A percentile compares a stretch with the other conserved stretches of the same genome.
Evolutionary conservation across 164 flowering plant species (phyloP).

Genomic region (Vitis amurensis): DNA sequence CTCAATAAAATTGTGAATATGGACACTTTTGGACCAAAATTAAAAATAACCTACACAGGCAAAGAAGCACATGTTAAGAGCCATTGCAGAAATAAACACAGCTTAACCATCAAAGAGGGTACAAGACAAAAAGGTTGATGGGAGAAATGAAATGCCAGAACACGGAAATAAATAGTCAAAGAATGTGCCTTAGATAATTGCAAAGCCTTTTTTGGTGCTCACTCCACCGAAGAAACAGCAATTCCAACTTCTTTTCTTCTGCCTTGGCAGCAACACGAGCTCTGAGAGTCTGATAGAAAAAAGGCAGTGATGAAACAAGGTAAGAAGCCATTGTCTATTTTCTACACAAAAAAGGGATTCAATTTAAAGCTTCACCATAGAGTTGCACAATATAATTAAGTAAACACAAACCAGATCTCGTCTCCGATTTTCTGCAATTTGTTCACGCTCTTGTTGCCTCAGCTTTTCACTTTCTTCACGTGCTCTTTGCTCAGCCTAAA

Average conservation of each 20-base stretch:
- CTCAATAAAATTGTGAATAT: slow-evolving; percentile 94
- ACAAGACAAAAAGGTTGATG: background rate
- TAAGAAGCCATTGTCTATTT: background rate
- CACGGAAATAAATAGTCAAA: background rate
- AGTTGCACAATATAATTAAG: background rate
- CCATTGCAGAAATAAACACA: background rate
- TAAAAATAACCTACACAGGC: slow-evolving; percentile 91
- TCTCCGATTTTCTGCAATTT: slow-evolving; percentile 84
- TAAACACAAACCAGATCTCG: slow-evolving; percentile 75
- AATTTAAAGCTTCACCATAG: slow-evolving; percentile 1
- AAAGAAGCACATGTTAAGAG: background rate
- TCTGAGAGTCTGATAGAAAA: slow-evolving; percentile 61
- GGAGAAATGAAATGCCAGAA: background rate
- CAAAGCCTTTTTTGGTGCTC: slow-evolving; percentile 91
- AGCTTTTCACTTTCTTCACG: slow-evolving; percentile 95
- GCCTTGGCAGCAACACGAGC: slow-evolving; percentile 98
- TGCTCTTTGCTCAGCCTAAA: slow-evolving; percentile 93
- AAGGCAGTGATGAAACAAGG: background rate
- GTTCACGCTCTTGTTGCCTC: slow-evolving; percentile 94
- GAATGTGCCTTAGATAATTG: slow-evolving; percentile 76
- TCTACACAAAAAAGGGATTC: background rate
- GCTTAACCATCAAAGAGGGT: background rate
- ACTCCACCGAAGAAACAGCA: slow-evolving; percentile 94
- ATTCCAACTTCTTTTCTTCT: slow-evolving; percentile 94
- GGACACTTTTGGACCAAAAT: slow-evolving; percentile 97